Percentiles rank a stretch among this genome's conserved stretches.
Conservation (phyloP, 495 filamentous ascomycete genomes). For the Penicillium tannophilum region DNA sequence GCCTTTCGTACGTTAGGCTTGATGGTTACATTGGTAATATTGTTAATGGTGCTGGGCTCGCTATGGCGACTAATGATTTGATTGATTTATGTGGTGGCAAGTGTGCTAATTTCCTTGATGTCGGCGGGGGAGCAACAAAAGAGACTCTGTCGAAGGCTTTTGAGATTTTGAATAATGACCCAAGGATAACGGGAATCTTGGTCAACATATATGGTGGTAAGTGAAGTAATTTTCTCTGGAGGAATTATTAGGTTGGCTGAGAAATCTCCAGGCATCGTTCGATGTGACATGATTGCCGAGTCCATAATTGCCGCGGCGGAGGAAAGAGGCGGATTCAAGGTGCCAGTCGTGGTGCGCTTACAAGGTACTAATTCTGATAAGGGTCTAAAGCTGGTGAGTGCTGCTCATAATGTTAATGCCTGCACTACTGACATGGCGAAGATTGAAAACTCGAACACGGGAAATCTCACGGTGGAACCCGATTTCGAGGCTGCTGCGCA, state of each 20-base stretch:
- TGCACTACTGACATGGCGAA: not conserved
- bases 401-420: no score
- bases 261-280: conserved; percentile 30
- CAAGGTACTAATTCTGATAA: conserved; percentile 36
- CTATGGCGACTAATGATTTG: conserved; percentile 42
- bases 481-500: conserved; percentile 33
- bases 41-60: conserved; percentile 39
- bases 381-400: conserved; percentile 27
- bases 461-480: conserved; percentile 27
- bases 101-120: conserved; percentile 38
- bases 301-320: conserved; percentile 32
- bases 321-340: conserved; percentile 23
- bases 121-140: conserved; percentile 32
- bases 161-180: conserved; percentile 28
- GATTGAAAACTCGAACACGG: conserved; percentile 25
- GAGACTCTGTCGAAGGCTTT: conserved; percentile 33
- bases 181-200: conserved; percentile 26
- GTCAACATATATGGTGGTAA: conserved; percentile 40
- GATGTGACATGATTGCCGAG: conserved; percentile 41
- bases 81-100: conserved; percentile 29
- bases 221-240: not conserved
- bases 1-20: conserved; percentile 33
- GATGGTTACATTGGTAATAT: conserved; percentile 39
- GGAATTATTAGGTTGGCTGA: not conserved
- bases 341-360: conserved; percentile 34